Evolutionary conservation across 768 basidiomycete species (phyloP).

Genomic region (Fibroporia radiculosa): DNA sequence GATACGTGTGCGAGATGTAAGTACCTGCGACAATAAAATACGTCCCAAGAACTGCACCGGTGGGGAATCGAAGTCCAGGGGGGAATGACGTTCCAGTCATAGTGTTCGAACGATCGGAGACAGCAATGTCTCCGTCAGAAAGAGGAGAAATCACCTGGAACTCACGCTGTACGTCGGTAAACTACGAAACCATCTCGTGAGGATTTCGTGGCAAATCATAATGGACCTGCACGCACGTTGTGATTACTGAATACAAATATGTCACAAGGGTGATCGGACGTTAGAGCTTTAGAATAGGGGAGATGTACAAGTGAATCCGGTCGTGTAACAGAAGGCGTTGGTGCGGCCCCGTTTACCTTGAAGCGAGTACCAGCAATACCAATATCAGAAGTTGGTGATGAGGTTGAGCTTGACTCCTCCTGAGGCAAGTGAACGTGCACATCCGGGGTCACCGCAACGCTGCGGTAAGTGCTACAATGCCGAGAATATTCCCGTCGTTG

Average conservation of each 20-base stretch:
- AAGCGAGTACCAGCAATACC: conserved; percentile 57
- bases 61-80: conserved; percentile 93
- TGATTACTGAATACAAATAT: conserved; percentile 94
- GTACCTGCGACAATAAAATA: conserved; percentile 93
- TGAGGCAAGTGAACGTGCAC: conserved; percentile 61
- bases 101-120: conserved; percentile 69
- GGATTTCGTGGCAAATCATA: neutral
- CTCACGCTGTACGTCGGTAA: conserved; percentile 92
- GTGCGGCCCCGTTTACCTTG: conserved; percentile 35
- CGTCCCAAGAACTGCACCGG: conserved; percentile 84
- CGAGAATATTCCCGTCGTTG: conserved; percentile 74
- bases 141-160: conserved; percentile 86
- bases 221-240: conserved; percentile 51
- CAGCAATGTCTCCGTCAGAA: conserved; percentile 65
- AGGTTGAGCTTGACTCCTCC: conserved; percentile 43
- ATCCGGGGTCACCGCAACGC: conserved; percentile 76
- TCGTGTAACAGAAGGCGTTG: no score
- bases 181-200: conserved; percentile 35
- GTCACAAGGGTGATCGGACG: conserved; percentile 72
- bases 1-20: conserved; percentile 89
- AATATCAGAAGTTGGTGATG: conserved; percentile 28
- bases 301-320: conserved; percentile 59
- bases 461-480: conserved; percentile 96
- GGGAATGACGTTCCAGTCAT: conserved; percentile 86
- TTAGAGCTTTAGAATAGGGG: conserved; percentile 68